Conservation (phyloP, 257 asterid species). For the Cinchona pubescens region DNA sequence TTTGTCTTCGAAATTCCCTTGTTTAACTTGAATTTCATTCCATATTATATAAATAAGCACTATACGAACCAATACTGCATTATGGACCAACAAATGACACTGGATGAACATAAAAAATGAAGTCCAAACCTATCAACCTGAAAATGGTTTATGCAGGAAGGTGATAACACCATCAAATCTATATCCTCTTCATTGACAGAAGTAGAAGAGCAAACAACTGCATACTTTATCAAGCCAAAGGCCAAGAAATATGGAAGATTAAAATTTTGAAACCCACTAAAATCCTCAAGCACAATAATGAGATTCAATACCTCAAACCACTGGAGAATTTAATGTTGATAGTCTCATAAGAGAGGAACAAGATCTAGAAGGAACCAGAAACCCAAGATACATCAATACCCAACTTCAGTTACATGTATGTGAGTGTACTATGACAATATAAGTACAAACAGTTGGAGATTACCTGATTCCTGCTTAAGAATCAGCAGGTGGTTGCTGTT, state of each 20-base stretch:
- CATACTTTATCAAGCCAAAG: background rate
- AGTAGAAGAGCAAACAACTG: background rate
- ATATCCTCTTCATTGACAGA: background rate
- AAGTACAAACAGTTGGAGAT: constrained; percentile 8
- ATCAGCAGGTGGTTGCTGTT: constrained; percentile 72
- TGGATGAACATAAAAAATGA: background rate
- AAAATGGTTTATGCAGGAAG: background rate
- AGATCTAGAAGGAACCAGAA: background rate
- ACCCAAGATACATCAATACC: background rate
- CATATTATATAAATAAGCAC: background rate
- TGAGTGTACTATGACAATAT: background rate
- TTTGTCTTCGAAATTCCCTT: background rate
- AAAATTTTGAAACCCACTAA: background rate
- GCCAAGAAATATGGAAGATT: background rate
- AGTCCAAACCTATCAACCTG: background rate
- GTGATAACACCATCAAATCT: background rate
- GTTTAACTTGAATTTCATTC: background rate
- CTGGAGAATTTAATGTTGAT: background rate
- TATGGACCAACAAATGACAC: background rate
- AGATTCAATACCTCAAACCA: background rate
- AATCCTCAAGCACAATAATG: background rate
- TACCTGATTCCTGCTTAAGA: constrained; percentile 47
- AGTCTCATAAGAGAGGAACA: background rate
- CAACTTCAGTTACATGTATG: background rate
- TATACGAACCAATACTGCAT: background rate